phyloP scores from a whole-genome alignment of 2,329 filamentous ascomycete species.

The Beauveria scarabaeidicola region DNA sequence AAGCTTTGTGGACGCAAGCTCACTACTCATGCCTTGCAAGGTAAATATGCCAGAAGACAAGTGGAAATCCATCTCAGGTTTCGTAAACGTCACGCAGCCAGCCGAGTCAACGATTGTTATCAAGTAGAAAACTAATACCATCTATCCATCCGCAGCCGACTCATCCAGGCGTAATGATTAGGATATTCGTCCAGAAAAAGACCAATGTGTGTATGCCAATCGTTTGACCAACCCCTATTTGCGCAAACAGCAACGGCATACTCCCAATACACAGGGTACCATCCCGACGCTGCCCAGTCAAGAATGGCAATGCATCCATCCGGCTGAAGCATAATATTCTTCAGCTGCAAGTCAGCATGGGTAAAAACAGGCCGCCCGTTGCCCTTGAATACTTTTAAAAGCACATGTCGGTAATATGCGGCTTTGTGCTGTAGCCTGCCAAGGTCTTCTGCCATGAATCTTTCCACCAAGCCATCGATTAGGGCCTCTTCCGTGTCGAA shows the following conservation, averaged over 20 bases:
- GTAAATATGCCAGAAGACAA: too few relatives aligned
- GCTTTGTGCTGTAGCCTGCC: constrained; percentile 1
- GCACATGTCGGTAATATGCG: constrained; percentile 4
- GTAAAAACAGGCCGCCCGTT: not conserved
- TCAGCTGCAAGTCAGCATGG: constrained; percentile 6
- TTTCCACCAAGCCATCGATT: not conserved
- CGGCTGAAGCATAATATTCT: not conserved
- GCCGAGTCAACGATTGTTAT: too few relatives aligned
- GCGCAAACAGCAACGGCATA: constrained; percentile 2
- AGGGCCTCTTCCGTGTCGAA: constrained; percentile 10
- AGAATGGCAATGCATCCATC: constrained; percentile 1
- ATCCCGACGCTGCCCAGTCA: constrained; percentile 7
- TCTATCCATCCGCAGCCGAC: constrained; percentile 2
- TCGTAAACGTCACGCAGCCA: too few relatives aligned
- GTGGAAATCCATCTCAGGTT: too few relatives aligned
- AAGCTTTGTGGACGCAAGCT: too few relatives aligned
- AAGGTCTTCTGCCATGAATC: not conserved
- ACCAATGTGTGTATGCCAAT: constrained; percentile 2
- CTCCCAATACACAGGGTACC: constrained; percentile 7
- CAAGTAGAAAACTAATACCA: not conserved
- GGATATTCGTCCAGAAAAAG: constrained; percentile 3
- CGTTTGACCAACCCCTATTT: constrained; percentile 2
- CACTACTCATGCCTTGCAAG: too few relatives aligned
- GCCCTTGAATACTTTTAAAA: not conserved
- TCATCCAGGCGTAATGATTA: constrained; percentile 5